Evolutionary conservation across 2,329 filamentous ascomycete species (phyloP).

Genomic region (Colletotrichum eleusines): DNA sequence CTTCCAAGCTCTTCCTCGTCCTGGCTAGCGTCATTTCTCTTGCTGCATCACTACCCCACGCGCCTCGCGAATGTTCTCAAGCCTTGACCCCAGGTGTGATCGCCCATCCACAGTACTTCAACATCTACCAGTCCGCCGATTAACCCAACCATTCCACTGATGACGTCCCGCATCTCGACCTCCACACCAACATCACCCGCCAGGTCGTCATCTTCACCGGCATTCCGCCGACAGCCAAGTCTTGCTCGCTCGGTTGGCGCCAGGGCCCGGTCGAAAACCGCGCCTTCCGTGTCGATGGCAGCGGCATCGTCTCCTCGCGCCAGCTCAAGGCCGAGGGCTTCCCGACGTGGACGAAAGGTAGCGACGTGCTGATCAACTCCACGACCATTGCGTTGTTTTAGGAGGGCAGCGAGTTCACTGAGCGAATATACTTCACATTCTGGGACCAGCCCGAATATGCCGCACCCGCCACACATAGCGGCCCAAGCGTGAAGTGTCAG

Average conservation of each 20-base stretch:
- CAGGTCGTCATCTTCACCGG: conserved; percentile 51
- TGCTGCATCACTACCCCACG: no score
- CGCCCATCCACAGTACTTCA: conserved; percentile 37
- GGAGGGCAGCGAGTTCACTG: background rate
- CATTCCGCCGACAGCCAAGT: conserved; percentile 47
- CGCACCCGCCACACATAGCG: conserved; percentile 12
- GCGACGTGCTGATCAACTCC: conserved; percentile 24
- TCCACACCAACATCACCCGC: conserved; percentile 44
- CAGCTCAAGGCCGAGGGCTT: conserved; percentile 29
- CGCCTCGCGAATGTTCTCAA: no score
- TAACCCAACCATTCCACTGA: conserved; percentile 17
- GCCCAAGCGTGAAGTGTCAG: conserved; percentile 20
- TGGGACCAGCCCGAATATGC: conserved; percentile 23
- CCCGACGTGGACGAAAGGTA: conserved; percentile 24
- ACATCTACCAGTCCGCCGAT: conserved; percentile 37
- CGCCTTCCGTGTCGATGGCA: conserved; percentile 52
- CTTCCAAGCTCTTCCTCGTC: no score
- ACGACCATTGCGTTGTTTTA: conserved; percentile 25
- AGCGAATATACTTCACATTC: conserved; percentile 28
- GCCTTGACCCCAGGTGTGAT: no score
- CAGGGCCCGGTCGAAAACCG: conserved; percentile 53
- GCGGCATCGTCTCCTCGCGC: conserved; percentile 43
- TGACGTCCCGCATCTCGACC: conserved; percentile 44
- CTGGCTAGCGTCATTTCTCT: no score
- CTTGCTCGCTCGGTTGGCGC: conserved; percentile 48